Percentiles rank a stretch among this genome's conserved stretches.
Conservation (phyloP, 768 basidiomycete genomes). For the Saitozyma podzolica region DNA sequence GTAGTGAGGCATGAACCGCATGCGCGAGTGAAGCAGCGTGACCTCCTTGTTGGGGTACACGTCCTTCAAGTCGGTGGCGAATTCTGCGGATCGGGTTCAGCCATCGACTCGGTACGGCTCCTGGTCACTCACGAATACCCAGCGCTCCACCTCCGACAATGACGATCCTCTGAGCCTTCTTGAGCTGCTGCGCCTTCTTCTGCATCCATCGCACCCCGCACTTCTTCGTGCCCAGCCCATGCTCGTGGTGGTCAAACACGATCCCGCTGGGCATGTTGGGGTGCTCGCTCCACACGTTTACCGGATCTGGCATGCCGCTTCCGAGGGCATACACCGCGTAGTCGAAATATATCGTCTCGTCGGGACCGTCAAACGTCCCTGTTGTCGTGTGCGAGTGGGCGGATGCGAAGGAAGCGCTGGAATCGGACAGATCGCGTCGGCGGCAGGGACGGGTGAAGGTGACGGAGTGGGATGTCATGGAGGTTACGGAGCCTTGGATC, state of each 20-base stretch:
- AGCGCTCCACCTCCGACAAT: conserved; percentile 55
- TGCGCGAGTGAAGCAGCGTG: conserved; percentile 53
- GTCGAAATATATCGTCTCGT: conserved; percentile 47
- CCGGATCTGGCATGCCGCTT: conserved; percentile 45
- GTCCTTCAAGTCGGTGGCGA: conserved; percentile 53
- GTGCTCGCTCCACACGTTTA: conserved; percentile 45
- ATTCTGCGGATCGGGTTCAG: conserved; percentile 31
- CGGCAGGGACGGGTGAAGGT: conserved; percentile 18
- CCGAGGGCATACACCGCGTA: conserved; percentile 52
- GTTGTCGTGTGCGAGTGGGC: background rate
- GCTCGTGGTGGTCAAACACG: conserved; percentile 13
- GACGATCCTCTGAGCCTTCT: conserved; percentile 45
- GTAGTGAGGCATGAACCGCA: conserved; percentile 51
- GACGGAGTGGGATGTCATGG: conserved; percentile 27
- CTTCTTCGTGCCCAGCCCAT: conserved; percentile 42
- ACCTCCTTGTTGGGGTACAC: conserved; percentile 50
- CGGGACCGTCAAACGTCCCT: conserved; percentile 26
- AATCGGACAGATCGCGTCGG: background rate
- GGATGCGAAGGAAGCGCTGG: conserved; percentile 4
- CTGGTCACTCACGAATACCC: conserved; percentile 49
- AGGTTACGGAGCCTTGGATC: conserved; percentile 30
- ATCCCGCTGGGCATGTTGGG: conserved; percentile 19
- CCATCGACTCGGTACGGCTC: background rate
- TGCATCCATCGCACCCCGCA: conserved; percentile 49
- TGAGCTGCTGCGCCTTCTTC: conserved; percentile 38